A percentile compares a stretch with the other conserved stretches of the same genome.
phyloP scores from a whole-genome alignment of 208 protist genomes.

The Naegleria lovaniensis region DNA sequence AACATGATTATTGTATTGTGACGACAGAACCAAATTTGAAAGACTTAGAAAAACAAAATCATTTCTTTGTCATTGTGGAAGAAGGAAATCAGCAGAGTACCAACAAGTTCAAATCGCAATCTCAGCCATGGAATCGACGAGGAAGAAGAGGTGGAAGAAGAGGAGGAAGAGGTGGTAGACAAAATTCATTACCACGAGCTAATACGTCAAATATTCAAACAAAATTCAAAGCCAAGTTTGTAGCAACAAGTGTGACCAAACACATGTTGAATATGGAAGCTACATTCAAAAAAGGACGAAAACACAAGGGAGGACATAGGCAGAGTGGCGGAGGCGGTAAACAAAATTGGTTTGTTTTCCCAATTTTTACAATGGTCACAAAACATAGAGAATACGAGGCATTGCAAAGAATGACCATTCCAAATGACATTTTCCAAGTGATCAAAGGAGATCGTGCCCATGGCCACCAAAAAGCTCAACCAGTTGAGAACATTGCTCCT shows the following conservation, averaged over 20 bases:
- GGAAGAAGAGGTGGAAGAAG: not conserved
- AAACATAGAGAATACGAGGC: slow-evolving; percentile 21
- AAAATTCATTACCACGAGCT: not conserved
- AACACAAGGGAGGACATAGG: not conserved
- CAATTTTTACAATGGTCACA: slow-evolving; percentile 10
- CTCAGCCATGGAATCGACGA: not conserved
- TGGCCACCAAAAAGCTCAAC: not conserved
- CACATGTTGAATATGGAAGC: not conserved
- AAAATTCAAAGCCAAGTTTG: not conserved
- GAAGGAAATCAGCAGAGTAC: not conserved
- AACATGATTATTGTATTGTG: not conserved
- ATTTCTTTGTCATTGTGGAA: slow-evolving; percentile 14
- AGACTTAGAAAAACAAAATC: not conserved
- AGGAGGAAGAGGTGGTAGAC: not conserved
- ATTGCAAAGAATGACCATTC: not conserved
- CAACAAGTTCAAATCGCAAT: not conserved
- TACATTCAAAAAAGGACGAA: not conserved
- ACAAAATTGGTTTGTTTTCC: slow-evolving; percentile 16
- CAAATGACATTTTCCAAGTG: not conserved
- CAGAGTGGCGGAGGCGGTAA: no score
- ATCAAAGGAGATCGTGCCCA: no score
- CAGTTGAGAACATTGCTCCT: not conserved
- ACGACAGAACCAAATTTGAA: not conserved
- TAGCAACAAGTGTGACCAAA: not conserved
- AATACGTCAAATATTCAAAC: not conserved